phyloP scores from a whole-genome alignment of 306 rosid genomes.

The Cicer arietinum region DNA sequence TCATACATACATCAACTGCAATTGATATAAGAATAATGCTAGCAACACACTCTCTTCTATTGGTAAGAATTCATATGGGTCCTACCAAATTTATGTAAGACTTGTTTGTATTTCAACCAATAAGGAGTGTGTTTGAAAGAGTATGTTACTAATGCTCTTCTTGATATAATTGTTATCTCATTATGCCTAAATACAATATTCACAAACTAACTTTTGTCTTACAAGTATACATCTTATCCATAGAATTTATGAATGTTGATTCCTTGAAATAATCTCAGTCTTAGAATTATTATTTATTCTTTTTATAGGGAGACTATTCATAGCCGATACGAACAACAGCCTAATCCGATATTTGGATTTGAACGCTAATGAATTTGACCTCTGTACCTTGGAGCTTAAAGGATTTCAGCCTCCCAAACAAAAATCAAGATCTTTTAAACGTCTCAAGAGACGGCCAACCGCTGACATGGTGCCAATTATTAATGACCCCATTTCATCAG shows the following conservation, averaged over 20 bases:
- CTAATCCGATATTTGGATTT: constrained; percentile 83
- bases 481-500: constrained; percentile 66
- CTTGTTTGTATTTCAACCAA: not conserved
- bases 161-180: constrained; percentile 9
- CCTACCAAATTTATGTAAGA: not conserved
- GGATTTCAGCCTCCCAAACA: constrained; percentile 83
- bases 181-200: constrained; percentile 9
- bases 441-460: constrained; percentile 78
- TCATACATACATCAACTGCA: constrained; percentile 9
- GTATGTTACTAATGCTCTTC: not conserved
- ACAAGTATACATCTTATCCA: constrained; percentile 29
- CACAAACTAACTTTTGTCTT: constrained; percentile 19
- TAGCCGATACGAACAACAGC: constrained; percentile 96
- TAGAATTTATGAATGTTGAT: constrained; percentile 29
- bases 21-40: not conserved
- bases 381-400: constrained; percentile 77
- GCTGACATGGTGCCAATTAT: constrained; percentile 71
- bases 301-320: constrained; percentile 74
- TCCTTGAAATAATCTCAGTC: constrained; percentile 16
- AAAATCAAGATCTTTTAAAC: constrained; percentile 65
- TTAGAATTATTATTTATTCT: constrained; percentile 20
- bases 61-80: not conserved
- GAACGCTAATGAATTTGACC: constrained; percentile 55
- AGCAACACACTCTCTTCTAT: not conserved
- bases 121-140: not conserved